Conservation (phyloP, 345 rosid genomes). For the Sonneratia caseolaris region DNA sequence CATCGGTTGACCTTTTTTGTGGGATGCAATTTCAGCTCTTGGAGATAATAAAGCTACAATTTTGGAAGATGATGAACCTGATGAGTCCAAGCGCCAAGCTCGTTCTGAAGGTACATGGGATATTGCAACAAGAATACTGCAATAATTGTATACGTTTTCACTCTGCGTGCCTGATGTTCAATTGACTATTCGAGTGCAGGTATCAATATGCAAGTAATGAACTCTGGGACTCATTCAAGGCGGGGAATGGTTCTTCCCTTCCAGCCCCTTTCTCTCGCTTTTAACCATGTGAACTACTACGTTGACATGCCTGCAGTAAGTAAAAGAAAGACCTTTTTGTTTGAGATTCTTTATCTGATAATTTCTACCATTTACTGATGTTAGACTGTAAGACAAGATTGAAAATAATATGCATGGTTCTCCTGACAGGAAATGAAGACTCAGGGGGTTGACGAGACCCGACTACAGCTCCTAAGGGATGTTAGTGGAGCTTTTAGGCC, state of each 20-base stretch:
- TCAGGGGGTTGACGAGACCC: constrained; percentile 36
- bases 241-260: constrained; percentile 43
- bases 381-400: neutral
- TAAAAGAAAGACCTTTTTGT: neutral
- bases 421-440: constrained; percentile 31
- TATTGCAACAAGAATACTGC: neutral
- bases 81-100: constrained; percentile 5
- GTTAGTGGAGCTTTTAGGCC: constrained; percentile 40
- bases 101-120: constrained; percentile 11
- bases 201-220: constrained; percentile 3
- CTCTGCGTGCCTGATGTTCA: neutral
- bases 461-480: constrained; percentile 28
- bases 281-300: constrained; percentile 25
- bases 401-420: neutral
- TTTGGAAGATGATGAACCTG: constrained; percentile 7
- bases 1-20: neutral
- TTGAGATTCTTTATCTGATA: neutral
- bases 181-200: constrained; percentile 1
- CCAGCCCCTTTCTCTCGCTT: constrained; percentile 28
- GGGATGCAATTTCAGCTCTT: constrained; percentile 9
- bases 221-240: constrained; percentile 1
- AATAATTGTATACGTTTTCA: neutral
- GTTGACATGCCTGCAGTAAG: constrained; percentile 31
- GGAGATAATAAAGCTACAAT: constrained; percentile 11
- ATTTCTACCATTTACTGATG: neutral